Conservation (phyloP, 805 yeast species). For the Nakazawaea ernobii region DNA sequence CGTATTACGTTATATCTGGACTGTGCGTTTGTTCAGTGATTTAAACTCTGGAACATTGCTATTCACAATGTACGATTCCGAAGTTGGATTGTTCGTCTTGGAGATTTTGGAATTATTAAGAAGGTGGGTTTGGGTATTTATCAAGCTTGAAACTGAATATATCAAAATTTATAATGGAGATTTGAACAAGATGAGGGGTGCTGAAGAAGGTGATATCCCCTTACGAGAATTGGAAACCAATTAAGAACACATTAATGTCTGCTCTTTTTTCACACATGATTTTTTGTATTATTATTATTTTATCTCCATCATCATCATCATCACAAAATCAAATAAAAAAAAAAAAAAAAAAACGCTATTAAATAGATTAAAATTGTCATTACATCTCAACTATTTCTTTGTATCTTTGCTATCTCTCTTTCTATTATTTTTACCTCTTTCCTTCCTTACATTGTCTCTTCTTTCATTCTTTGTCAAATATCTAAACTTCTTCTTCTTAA, state of each 20-base stretch:
- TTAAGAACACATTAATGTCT: too few species aligned
- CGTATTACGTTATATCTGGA: constrained; percentile 70
- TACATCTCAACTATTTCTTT: neutral
- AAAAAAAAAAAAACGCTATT: too few species aligned
- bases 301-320: too few species aligned
- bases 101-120: constrained; percentile 74
- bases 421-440: constrained; percentile 27
- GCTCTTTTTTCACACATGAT: constrained; percentile 27
- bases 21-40: constrained; percentile 39
- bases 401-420: neutral
- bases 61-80: constrained; percentile 32
- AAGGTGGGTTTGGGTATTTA: constrained; percentile 85
- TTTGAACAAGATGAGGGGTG: constrained; percentile 4
- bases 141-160: constrained; percentile 79
- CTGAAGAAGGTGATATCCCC: constrained; percentile 6
- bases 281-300: neutral
- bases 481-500: constrained; percentile 77
- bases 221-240: neutral
- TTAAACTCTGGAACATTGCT: constrained; percentile 13
- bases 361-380: too few species aligned
- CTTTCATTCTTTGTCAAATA: constrained; percentile 81
- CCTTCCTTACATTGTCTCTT: constrained; percentile 41
- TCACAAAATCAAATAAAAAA: too few species aligned
- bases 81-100: constrained; percentile 57
- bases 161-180: constrained; percentile 19